Evolutionary conservation across 805 yeast genomes (phyloP).

Genomic region (Candida oleophila): DNA sequence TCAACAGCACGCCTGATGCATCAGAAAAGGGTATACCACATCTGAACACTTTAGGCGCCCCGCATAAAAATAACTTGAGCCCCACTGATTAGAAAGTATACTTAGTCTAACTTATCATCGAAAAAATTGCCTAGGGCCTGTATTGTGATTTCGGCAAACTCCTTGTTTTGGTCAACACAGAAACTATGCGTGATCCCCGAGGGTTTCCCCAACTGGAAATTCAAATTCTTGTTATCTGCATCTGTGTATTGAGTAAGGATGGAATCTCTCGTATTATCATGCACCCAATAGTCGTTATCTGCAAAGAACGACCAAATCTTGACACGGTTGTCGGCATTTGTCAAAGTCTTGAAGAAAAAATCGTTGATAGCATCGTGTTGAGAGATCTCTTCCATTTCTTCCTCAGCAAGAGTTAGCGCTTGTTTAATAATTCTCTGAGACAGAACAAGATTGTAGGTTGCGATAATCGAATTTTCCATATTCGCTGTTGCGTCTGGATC

Average conservation of each 20-base stretch:
- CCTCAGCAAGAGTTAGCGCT: slow-evolving; percentile 53
- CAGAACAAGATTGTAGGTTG: slow-evolving; percentile 42
- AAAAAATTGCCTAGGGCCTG: slow-evolving; percentile 12
- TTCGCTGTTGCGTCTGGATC: slow-evolving; percentile 18
- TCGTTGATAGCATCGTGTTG: slow-evolving; percentile 53
- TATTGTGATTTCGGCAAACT: slow-evolving; percentile 45
- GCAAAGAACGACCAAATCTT: slow-evolving; percentile 60
- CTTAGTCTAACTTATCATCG: background rate
- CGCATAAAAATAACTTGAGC: background rate
- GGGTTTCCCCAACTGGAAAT: slow-evolving; percentile 28
- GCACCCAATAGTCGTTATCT: slow-evolving; percentile 65
- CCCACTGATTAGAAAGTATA: background rate
- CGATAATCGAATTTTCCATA: slow-evolving; percentile 38
- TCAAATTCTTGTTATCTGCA: slow-evolving; percentile 23
- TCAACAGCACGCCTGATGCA: too few relatives aligned
- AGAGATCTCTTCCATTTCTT: slow-evolving; percentile 56
- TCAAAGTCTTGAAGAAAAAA: slow-evolving; percentile 34
- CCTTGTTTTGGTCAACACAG: slow-evolving; percentile 55
- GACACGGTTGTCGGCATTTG: slow-evolving; percentile 13
- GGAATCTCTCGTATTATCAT: slow-evolving; percentile 46
- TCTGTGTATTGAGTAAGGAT: slow-evolving; percentile 38
- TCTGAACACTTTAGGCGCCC: background rate
- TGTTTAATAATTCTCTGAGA: slow-evolving; percentile 50
- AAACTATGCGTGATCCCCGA: slow-evolving; percentile 55
- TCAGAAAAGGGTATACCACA: background rate